Percentiles rank a stretch among this genome's conserved stretches.
phyloP scores from a whole-genome alignment of 345 rosid genomes.

The Citrus unshiu region DNA sequence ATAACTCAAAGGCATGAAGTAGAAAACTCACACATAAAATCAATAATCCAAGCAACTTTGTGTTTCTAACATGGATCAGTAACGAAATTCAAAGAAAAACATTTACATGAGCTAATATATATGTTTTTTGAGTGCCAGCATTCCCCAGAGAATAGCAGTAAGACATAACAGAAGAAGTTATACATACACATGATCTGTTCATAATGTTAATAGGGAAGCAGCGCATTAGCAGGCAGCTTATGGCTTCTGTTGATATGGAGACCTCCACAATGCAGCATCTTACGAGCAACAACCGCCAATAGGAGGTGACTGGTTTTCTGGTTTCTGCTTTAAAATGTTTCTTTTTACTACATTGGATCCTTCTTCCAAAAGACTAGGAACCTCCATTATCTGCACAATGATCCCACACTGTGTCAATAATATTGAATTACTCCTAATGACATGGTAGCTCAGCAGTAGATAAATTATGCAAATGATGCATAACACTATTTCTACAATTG shows the following conservation, averaged over 20 bases:
- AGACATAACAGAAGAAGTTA: slow-evolving; percentile 1
- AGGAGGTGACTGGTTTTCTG: slow-evolving; percentile 41
- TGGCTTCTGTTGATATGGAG: background rate
- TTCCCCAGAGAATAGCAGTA: slow-evolving; percentile 1
- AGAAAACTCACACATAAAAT: slow-evolving; percentile 7
- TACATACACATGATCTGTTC: slow-evolving; percentile 9
- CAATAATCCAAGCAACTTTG: slow-evolving; percentile 1
- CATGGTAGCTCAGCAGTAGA: no score
- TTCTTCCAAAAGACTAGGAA: slow-evolving; percentile 91
- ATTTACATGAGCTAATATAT: slow-evolving; percentile 9
- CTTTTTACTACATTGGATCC: slow-evolving; percentile 73
- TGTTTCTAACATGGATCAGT: background rate
- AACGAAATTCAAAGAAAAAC: background rate
- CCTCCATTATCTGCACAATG: slow-evolving; percentile 73
- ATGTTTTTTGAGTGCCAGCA: slow-evolving; percentile 4
- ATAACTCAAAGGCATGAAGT: background rate
- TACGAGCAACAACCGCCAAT: slow-evolving; percentile 51
- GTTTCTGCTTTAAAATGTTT: slow-evolving; percentile 66
- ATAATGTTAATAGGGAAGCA: slow-evolving; percentile 1
- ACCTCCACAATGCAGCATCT: background rate
- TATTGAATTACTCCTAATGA: no score
- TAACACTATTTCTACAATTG: no score
- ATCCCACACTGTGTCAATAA: background rate
- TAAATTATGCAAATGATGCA: no score
- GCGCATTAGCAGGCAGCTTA: background rate